These are phyloP conservation scores for Ligustrum vulgare DNA, from an alignment of 257 asterid species.

Conservation along the genomic window DNA sequence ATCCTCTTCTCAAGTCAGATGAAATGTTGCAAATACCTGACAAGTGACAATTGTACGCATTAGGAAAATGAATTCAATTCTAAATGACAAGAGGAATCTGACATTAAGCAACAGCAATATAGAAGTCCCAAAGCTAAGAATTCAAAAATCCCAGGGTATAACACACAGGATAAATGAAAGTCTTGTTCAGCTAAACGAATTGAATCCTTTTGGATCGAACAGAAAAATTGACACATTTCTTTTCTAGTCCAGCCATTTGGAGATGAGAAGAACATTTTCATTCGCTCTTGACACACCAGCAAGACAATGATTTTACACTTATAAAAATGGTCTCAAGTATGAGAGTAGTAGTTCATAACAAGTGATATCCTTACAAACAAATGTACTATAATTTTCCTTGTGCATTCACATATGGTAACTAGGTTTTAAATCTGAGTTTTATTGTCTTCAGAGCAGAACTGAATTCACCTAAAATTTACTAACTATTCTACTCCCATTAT, in stretches of 20 bases:
- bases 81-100: background rate
- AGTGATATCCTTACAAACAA: background rate
- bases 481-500: background rate
- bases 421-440: conserved; percentile 6
- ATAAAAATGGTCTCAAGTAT: background rate
- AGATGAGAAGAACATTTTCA: background rate
- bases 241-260: background rate
- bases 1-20: conserved; percentile 5
- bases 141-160: background rate
- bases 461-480: conserved; percentile 15
- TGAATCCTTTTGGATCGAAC: background rate
- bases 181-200: background rate
- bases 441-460: background rate
- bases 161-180: background rate
- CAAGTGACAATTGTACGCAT: background rate
- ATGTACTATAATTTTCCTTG: background rate
- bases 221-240: background rate
- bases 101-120: background rate
- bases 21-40: conserved; percentile 17
- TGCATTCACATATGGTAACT: background rate
- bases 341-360: background rate
- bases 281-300: background rate
- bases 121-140: background rate
- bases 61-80: background rate
- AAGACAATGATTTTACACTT: background rate